These are phyloP conservation scores for Ampelocalamus luodianensis DNA, from an alignment of 176 grass and related monocot species.

Conservation along the genomic window DNA sequence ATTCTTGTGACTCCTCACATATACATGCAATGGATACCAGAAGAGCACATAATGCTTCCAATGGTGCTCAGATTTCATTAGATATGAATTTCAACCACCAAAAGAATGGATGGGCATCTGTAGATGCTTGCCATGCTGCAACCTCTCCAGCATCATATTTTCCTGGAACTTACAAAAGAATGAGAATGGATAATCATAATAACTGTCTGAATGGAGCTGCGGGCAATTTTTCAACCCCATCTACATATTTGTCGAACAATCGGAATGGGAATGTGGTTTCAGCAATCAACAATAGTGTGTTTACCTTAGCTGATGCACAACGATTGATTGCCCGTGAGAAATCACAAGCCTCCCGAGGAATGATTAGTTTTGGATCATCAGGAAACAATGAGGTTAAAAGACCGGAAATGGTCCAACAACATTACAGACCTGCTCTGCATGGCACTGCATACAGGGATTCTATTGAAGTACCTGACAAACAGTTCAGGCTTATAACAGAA, in stretches of 20 bases:
- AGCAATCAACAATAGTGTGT: constrained; percentile 30
- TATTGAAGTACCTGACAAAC: constrained; percentile 41
- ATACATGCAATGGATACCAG: constrained; percentile 30
- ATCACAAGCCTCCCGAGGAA: constrained; percentile 37
- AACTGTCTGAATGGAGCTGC: constrained; percentile 33
- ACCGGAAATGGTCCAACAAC: constrained; percentile 21
- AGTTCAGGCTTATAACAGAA: constrained; percentile 33
- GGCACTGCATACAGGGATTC: constrained; percentile 12
- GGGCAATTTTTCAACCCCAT: constrained; percentile 28
- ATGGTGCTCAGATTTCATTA: constrained; percentile 31
- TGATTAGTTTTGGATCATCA: constrained; percentile 40
- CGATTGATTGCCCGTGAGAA: constrained; percentile 45
- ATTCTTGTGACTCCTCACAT: constrained; percentile 37
- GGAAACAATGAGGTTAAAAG: constrained; percentile 35
- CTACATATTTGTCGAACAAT: constrained; percentile 29
- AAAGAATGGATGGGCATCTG: not conserved
- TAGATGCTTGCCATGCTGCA: constrained; percentile 12
- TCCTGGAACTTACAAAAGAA: constrained; percentile 55
- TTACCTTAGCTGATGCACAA: constrained; percentile 58
- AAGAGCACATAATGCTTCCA: constrained; percentile 50
- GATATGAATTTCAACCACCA: constrained; percentile 25
- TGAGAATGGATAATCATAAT: constrained; percentile 43
- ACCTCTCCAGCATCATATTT: constrained; percentile 27
- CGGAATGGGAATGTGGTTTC: constrained; percentile 25
- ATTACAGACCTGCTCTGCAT: constrained; percentile 33